These are phyloP conservation scores for Pythium aristosporum DNA, from an alignment of 352 stramenopile genomes.

Conservation along the genomic window DNA sequence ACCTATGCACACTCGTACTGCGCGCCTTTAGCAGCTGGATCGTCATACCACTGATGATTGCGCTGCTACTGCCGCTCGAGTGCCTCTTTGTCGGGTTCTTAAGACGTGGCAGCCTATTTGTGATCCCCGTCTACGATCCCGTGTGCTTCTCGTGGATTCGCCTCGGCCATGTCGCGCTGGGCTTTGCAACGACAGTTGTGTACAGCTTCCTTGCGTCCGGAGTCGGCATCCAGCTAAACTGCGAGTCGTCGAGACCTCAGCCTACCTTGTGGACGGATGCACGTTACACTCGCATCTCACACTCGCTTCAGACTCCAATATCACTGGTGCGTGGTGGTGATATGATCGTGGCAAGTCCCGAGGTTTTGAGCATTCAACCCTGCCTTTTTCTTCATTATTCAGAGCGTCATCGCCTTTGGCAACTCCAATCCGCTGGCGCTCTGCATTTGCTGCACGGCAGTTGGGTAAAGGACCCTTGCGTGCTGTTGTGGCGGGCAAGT, in stretches of 20 bases:
- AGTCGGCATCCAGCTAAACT: conserved; percentile 60
- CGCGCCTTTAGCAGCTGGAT: conserved; percentile 59
- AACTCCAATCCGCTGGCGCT: conserved; percentile 25
- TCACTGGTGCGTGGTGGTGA: conserved; percentile 36
- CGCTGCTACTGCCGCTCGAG: conserved; percentile 52
- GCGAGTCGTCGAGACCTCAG: conserved; percentile 43
- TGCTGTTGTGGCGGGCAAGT: too few species aligned
- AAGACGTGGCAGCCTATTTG: conserved; percentile 16
- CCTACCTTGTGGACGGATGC: conserved; percentile 65
- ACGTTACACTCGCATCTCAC: conserved; percentile 38
- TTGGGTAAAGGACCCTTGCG: conserved; percentile 12
- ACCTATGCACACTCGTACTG: conserved; percentile 46
- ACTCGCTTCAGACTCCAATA: conserved; percentile 43
- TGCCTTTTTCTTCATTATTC: not conserved
- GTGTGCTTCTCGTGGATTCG: conserved; percentile 43
- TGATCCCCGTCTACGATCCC: conserved; percentile 27
- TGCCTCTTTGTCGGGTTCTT: conserved; percentile 51
- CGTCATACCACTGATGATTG: conserved; percentile 46
- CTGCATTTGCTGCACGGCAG: conserved; percentile 10
- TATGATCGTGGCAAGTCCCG: not conserved
- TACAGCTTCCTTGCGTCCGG: conserved; percentile 37
- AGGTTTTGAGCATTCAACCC: not conserved
- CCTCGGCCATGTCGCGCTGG: conserved; percentile 30
- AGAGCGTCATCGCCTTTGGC: conserved; percentile 27
- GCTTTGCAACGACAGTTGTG: conserved; percentile 24